Percentiles rank a stretch among this genome's conserved stretches.
These are phyloP conservation scores for Trematosphaeria pertusa DNA, from an alignment of 2,329 filamentous ascomycete genomes.

Conservation along the genomic window DNA sequence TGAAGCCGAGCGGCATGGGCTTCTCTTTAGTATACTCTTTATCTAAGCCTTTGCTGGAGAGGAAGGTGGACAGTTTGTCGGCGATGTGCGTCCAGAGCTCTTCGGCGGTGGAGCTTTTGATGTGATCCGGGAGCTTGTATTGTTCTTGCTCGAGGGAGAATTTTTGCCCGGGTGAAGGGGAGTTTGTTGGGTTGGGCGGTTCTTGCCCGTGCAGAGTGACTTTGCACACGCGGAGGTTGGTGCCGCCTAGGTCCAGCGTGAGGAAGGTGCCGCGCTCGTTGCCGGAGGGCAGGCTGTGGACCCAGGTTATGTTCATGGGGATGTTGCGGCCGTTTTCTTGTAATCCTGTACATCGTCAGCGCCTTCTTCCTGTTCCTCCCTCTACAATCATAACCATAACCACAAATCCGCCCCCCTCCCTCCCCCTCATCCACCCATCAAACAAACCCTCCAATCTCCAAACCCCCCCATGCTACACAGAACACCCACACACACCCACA, in stretches of 20 bases:
- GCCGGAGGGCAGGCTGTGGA: constrained; percentile 86
- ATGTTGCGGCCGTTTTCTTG: constrained; percentile 27
- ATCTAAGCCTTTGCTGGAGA: constrained; percentile 80
- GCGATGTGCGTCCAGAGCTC: constrained; percentile 96
- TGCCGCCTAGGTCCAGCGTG: constrained; percentile 94
- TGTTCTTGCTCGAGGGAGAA: constrained; percentile 84
- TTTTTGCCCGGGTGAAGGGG: constrained; percentile 60
- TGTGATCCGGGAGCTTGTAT: constrained; percentile 91
- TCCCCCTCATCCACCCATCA: too few species aligned
- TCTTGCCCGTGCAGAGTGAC: constrained; percentile 86
- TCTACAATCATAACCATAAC: too few species aligned
- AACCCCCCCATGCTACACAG: too few species aligned
- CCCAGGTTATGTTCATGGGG: constrained; percentile 98
- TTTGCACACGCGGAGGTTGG: constrained; percentile 93
- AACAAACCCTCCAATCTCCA: too few species aligned
- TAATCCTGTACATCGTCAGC: constrained; percentile 7
- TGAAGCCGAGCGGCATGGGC: constrained; percentile 84
- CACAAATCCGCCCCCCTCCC: too few species aligned
- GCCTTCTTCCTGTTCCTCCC: too few species aligned
- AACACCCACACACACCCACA: too few species aligned
- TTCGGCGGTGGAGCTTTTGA: constrained; percentile 83
- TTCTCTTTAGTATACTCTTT: constrained; percentile 66
- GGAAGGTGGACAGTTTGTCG: constrained; percentile 88
- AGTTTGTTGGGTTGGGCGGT: constrained; percentile 65
- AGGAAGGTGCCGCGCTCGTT: constrained; percentile 87